phyloP scores from a whole-genome alignment of 2,329 filamentous ascomycete species.

The Trichoderma koningiopsis region DNA sequence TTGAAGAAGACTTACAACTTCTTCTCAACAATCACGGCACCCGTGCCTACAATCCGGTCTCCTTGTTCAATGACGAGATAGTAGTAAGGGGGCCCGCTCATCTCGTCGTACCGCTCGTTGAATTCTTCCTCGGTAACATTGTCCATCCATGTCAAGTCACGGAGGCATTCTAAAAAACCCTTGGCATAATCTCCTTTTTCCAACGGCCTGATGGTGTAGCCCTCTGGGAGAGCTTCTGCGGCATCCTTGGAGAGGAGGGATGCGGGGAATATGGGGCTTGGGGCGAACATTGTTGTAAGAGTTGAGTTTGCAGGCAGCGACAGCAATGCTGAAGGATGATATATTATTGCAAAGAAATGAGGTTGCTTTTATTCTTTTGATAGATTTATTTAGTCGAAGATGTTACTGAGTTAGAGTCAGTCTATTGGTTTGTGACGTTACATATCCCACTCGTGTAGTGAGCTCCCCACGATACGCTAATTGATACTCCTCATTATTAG shows the following conservation, averaged over 20 bases:
- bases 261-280: slow-evolving; percentile 60
- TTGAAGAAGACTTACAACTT: slow-evolving; percentile 62
- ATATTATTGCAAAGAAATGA: background rate
- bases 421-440: slow-evolving; percentile 2
- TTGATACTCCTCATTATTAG: background rate
- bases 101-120: slow-evolving; percentile 67
- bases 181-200: slow-evolving; percentile 66
- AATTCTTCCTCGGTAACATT: slow-evolving; percentile 68
- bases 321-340: background rate
- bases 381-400: background rate
- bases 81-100: slow-evolving; percentile 61
- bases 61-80: slow-evolving; percentile 69
- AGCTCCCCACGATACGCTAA: slow-evolving; percentile 15
- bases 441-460: slow-evolving; percentile 4
- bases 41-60: slow-evolving; percentile 69
- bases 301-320: background rate
- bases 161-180: slow-evolving; percentile 75
- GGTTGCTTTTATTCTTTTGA: background rate
- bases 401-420: background rate
- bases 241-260: slow-evolving; percentile 67
- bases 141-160: slow-evolving; percentile 76
- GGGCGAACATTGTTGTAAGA: background rate
- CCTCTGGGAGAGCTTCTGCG: slow-evolving; percentile 61
- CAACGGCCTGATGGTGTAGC: slow-evolving; percentile 72
- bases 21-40: slow-evolving; percentile 74